phyloP scores from a whole-genome alignment of 306 rosid species.

The Ceratonia siliqua region DNA sequence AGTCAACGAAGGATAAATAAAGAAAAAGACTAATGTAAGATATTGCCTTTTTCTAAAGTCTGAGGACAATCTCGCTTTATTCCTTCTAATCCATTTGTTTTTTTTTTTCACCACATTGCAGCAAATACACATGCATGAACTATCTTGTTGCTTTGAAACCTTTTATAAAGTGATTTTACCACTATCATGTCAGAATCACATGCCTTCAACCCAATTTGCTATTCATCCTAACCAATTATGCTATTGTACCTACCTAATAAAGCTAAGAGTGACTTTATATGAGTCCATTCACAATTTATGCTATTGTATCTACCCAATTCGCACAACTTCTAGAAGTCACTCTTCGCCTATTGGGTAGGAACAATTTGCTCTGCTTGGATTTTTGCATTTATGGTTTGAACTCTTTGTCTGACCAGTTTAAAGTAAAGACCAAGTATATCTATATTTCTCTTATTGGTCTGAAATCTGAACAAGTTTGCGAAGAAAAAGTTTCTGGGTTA shows the following conservation, averaged over 20 bases:
- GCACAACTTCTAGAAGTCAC: too few relatives aligned
- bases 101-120: neutral
- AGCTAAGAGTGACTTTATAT: too few relatives aligned
- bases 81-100: neutral
- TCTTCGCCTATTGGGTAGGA: too few relatives aligned
- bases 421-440: too few relatives aligned
- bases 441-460: too few relatives aligned
- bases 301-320: too few relatives aligned
- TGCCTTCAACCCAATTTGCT: constrained; percentile 10
- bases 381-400: too few relatives aligned
- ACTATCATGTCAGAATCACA: constrained; percentile 10
- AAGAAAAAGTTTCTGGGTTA: too few relatives aligned
- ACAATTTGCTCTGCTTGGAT: too few relatives aligned
- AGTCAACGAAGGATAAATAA: constrained; percentile 29
- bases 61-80: neutral
- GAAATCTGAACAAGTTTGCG: too few relatives aligned
- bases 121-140: neutral
- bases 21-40: neutral
- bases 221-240: neutral
- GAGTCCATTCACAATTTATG: too few relatives aligned
- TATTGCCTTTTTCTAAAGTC: neutral
- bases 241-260: constrained; percentile 25
- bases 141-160: neutral
- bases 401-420: too few relatives aligned
- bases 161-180: neutral